Percentiles rank a stretch among this genome's conserved stretches.
Evolutionary conservation across 352 stramenopile species (phyloP).

Genomic region (Phytophthora agathidicida): DNA sequence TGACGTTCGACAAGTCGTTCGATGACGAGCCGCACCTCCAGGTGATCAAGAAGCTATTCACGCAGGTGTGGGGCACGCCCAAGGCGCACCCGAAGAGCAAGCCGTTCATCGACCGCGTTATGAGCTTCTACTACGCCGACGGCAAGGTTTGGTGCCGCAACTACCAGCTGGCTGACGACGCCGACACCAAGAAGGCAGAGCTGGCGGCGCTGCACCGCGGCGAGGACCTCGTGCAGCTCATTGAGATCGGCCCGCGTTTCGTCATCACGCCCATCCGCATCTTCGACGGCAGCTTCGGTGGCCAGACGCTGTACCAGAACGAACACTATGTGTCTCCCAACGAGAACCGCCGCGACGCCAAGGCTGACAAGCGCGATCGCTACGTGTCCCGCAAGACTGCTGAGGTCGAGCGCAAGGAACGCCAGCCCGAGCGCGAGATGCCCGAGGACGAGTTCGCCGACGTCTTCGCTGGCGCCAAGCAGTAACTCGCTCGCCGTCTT

Average conservation of each 20-base stretch:
- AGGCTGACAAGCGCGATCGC: conserved; percentile 92
- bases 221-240: conserved; percentile 94
- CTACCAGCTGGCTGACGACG: conserved; percentile 93
- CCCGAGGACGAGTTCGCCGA: conserved; percentile 88
- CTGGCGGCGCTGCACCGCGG: conserved; percentile 81
- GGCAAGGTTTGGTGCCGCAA: conserved; percentile 99
- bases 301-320: conserved; percentile 98
- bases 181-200: conserved; percentile 93
- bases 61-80: conserved; percentile 95
- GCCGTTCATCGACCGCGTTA: conserved; percentile 99
- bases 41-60: conserved; percentile 97
- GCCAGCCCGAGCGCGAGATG: conserved; percentile 64
- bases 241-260: conserved; percentile 99
- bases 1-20: conserved; percentile 97
- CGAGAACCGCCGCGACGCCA: conserved; percentile 84
- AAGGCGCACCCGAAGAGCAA: conserved; percentile 99
- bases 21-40: conserved; percentile 92
- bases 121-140: conserved; percentile 96
- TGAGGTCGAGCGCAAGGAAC: conserved; percentile 81
- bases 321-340: conserved; percentile 98
- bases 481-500: conserved; percentile 13
- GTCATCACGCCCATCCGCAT: conserved; percentile 99
- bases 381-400: conserved; percentile 93
- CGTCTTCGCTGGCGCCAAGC: conserved; percentile 73
- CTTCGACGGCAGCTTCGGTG: conserved; percentile 98